Evolutionary conservation across 441 rosid species (phyloP), one percentile per base, ranked within the genome.

Genomic region (Biscutella laevigata): DNA sequence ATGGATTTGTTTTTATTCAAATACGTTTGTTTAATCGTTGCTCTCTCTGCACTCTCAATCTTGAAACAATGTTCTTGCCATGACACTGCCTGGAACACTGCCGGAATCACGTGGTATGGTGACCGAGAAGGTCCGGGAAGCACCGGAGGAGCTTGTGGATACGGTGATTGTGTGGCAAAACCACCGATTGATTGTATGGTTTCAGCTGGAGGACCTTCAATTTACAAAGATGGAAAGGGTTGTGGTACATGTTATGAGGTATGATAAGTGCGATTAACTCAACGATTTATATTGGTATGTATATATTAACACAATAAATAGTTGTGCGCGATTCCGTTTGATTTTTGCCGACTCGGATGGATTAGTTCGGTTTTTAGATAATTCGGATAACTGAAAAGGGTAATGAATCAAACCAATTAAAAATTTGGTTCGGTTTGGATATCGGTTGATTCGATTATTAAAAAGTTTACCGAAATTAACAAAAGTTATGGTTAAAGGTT

Each of bases 91-190:
- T 55, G 69, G 35, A 62, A 30, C 10, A 49, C 68, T 2, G 92
- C 86, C 2, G 88, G 73, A 0, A 92, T 87, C 4, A 90, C 95
- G 0, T 90, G 89, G 97, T 86, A 87, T n/a, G 98, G 98, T 1
- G 71, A 74, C 33, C 66, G 86, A 27, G 48, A 62, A 2, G 96
- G 98, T 9, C 78, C 70, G 2, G 96, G 96, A 33, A 78, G 67
- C 32, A 77, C 74, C 74, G 83, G 80, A 22, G 83, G 80, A 50
- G 83, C 83, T 51, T 78, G 80, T 59, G 80, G 80, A 3, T 78
- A 56, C 50, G 73, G 70, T 4, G 51, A n/a, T 33, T 60, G 70
- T 5, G 83, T 78, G 22, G 73, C 44, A 22, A 52, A 54, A 11
- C 12, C 53, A 3, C 81, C 81, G 8, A 54, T 66, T 55, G 50